A percentile compares a stretch with the other conserved stretches of the same genome.
Conservation (phyloP, 129 eudicot species). For the Arctium minus region DNA sequence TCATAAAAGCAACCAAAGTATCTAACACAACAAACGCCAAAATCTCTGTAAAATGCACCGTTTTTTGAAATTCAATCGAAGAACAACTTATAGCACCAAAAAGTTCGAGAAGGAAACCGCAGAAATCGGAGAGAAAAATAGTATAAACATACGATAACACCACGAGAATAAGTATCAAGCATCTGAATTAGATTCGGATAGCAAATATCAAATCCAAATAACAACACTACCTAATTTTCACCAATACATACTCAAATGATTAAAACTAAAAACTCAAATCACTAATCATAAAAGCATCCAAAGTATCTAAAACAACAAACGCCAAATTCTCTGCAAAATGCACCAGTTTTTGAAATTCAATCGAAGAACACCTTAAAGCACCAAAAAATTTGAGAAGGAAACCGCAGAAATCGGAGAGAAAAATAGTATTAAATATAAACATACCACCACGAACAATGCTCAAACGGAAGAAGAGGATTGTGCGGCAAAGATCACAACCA, state of each 20-base stretch:
- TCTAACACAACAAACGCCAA: not conserved
- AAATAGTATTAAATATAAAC: not conserved
- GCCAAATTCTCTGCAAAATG: not conserved
- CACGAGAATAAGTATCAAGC: not conserved
- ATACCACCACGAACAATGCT: constrained; percentile 70
- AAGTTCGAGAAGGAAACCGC: not conserved
- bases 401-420: not conserved
- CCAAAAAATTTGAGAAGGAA: not conserved
- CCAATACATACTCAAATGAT: not conserved
- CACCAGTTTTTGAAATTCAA: not conserved
- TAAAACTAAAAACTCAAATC: not conserved
- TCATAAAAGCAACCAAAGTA: not conserved
- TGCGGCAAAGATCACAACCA: constrained; percentile 88
- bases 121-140: not conserved
- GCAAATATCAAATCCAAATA: not conserved
- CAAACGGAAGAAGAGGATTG: constrained; percentile 68
- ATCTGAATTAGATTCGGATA: not conserved
- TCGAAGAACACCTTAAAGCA: not conserved
- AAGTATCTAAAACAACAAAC: not conserved
- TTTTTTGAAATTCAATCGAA: not conserved
- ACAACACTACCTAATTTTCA: not conserved
- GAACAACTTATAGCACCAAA: not conserved
- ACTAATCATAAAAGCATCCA: not conserved
- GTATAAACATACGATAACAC: too few species aligned
- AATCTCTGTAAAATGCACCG: not conserved